These are phyloP conservation scores for Ophiostoma sp. DNA, from an alignment of 2,329 filamentous ascomycete genomes.

Conservation along the genomic window DNA sequence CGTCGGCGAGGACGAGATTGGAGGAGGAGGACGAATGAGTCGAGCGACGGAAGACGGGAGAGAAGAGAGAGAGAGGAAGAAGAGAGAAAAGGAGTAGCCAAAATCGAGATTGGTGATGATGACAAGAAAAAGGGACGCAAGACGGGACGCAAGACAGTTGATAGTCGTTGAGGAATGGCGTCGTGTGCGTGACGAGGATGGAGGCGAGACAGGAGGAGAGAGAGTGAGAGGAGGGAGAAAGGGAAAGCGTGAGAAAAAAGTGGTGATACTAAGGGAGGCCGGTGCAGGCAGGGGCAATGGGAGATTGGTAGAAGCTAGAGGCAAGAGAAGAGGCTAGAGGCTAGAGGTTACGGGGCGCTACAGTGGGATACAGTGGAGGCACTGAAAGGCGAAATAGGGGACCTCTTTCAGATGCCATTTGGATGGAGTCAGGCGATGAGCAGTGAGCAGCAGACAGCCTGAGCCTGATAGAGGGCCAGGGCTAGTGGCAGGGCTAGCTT, in stretches of 20 bases:
- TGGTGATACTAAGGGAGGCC: conserved; percentile 13
- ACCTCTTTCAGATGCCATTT: conserved; percentile 1
- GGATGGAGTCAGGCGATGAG: not conserved
- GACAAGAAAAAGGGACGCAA: conserved; percentile 4
- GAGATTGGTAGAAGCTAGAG: not conserved
- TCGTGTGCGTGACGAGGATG: not conserved
- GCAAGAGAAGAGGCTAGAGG: not conserved
- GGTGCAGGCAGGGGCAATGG: conserved; percentile 3
- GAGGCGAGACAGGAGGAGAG: not conserved
- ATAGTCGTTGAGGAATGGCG: not conserved
- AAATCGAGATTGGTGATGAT: not conserved
- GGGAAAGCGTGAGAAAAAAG: conserved; percentile 14
- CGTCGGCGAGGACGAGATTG: not conserved
- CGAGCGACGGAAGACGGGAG: not conserved
- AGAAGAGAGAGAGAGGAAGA: not conserved
- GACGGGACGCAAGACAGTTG: not conserved
- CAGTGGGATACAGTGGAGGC: not conserved
- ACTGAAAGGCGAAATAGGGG: conserved; percentile 4
- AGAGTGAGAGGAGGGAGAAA: conserved; percentile 6
- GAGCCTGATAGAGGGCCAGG: not conserved
- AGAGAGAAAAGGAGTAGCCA: not conserved
- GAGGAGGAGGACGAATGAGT: not conserved
- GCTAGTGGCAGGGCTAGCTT: not conserved
- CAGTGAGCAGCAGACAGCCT: not conserved
- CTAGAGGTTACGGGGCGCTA: not conserved